A percentile compares a stretch with the other conserved stretches of the same genome.
These are phyloP conservation scores for Lichtheimia ramosa DNA, from an alignment of 371 early-diverging fungal species.

Conservation along the genomic window DNA sequence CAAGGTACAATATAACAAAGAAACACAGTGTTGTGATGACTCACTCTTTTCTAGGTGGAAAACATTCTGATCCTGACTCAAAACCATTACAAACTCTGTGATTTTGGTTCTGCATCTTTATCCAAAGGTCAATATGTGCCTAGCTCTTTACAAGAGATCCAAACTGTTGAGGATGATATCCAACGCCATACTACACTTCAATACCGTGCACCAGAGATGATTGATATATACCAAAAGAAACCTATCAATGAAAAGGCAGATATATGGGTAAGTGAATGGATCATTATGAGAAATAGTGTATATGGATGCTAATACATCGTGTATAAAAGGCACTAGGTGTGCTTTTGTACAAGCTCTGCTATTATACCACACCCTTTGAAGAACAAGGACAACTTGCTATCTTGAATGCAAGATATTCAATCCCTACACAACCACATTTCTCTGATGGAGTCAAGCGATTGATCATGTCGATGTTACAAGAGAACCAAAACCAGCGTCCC, in stretches of 20 bases:
- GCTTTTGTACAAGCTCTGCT: slow-evolving; percentile 83
- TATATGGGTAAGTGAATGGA: slow-evolving; percentile 42
- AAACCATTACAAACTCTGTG: slow-evolving; percentile 85
- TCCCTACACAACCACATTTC: slow-evolving; percentile 74
- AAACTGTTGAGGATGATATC: slow-evolving; percentile 84
- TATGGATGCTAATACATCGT: background rate
- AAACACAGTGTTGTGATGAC: too few species aligned
- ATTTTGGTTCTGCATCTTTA: slow-evolving; percentile 86
- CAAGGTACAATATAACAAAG: slow-evolving; percentile 58
- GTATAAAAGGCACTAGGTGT: slow-evolving; percentile 83
- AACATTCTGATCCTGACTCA: slow-evolving; percentile 54
- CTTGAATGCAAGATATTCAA: slow-evolving; percentile 80
- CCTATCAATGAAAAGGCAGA: slow-evolving; percentile 88
- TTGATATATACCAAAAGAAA: slow-evolving; percentile 81
- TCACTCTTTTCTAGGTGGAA: slow-evolving; percentile 34
- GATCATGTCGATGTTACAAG: slow-evolving; percentile 74
- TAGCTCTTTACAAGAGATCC: slow-evolving; percentile 62
- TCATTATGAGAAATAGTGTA: background rate
- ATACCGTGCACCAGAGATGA: slow-evolving; percentile 93
- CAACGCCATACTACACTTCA: slow-evolving; percentile 81
- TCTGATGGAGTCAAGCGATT: slow-evolving; percentile 62
- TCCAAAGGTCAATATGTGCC: slow-evolving; percentile 66
- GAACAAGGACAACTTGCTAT: slow-evolving; percentile 85
- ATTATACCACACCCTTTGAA: slow-evolving; percentile 93
- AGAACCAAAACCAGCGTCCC: slow-evolving; percentile 70